A percentile compares a stretch with the other conserved stretches of the same genome.
Conservation (phyloP, 75 land plant genomes). For the Pinus albicaulis region DNA sequence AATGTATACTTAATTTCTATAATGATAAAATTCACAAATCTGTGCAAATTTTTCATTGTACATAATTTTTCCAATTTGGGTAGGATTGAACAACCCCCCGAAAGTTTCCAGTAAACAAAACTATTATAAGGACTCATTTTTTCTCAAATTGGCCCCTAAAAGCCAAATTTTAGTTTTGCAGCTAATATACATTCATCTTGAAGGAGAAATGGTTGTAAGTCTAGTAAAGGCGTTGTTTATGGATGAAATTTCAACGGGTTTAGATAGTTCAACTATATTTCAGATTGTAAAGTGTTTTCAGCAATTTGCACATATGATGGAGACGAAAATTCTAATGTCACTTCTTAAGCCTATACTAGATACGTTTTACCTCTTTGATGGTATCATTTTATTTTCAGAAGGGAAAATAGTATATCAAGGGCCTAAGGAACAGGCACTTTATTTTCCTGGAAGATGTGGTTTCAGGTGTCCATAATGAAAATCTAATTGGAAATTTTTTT, state of each 20-base stretch:
- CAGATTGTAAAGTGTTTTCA: conserved; percentile 56
- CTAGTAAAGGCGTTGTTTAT: conserved; percentile 19
- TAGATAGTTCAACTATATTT: conserved; percentile 65
- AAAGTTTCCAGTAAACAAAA: not conserved
- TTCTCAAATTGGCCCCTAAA: not conserved
- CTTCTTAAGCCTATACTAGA: conserved; percentile 71
- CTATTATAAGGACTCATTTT: not conserved
- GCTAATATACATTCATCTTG: not conserved
- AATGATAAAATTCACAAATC: not conserved
- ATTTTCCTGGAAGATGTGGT: conserved; percentile 44
- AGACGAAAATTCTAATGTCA: conserved; percentile 47
- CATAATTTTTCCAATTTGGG: not conserved
- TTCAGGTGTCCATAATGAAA: conserved; percentile 53
- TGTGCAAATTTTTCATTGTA: not conserved
- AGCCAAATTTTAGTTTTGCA: not conserved
- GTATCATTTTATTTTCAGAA: conserved; percentile 44
- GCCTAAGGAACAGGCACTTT: conserved; percentile 19
- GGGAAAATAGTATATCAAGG: conserved; percentile 54
- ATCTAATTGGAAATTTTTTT: conserved; percentile 51
- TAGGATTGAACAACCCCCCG: not conserved
- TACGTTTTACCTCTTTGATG: conserved; percentile 60
- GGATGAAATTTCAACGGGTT: conserved; percentile 51
- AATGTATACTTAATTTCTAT: not conserved
- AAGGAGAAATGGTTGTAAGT: conserved; percentile 27
- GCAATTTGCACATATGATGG: conserved; percentile 48